Percentiles rank a stretch among this genome's conserved stretches.
phyloP scores from a whole-genome alignment of 2,329 filamentous ascomycete species.

The Colletotrichum ledebouriae region DNA sequence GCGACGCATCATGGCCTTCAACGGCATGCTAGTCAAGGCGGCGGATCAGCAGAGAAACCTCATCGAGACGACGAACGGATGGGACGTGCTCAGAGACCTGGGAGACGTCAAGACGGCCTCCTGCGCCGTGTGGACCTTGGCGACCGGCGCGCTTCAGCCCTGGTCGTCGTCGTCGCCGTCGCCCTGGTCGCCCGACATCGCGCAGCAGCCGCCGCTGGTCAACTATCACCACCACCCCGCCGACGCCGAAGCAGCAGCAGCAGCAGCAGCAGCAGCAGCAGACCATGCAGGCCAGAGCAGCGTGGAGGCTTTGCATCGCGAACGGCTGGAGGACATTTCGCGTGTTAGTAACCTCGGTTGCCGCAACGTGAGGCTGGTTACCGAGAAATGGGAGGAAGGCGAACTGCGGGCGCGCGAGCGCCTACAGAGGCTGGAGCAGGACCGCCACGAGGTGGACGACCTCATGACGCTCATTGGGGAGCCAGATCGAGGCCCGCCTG shows the following conservation, averaged over 20 bases:
- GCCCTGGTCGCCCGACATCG: background rate
- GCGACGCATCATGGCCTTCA: background rate
- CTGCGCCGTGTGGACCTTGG: conserved; percentile 6
- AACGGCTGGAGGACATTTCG: background rate
- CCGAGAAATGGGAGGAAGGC: background rate
- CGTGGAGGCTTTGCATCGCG: background rate
- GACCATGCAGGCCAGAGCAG: background rate
- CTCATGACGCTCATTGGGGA: conserved; percentile 2
- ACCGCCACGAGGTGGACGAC: conserved; percentile 1
- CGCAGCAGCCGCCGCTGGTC: background rate
- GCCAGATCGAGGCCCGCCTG: conserved; percentile 2
- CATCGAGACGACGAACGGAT: background rate
- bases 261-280: background rate
- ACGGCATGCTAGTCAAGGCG: background rate
- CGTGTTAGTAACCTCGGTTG: conserved; percentile 1
- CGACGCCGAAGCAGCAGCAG: background rate
- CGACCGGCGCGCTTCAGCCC: background rate
- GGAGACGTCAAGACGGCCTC: conserved; percentile 3
- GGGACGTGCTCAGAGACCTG: conserved; percentile 2
- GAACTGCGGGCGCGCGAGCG: conserved; percentile 3
- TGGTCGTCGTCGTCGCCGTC: background rate
- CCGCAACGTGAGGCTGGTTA: background rate
- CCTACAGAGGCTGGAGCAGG: background rate
- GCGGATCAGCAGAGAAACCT: conserved; percentile 1
- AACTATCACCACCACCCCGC: background rate